Conservation (phyloP, 148 eudicot species). For the Rhododendron mucronatum region DNA sequence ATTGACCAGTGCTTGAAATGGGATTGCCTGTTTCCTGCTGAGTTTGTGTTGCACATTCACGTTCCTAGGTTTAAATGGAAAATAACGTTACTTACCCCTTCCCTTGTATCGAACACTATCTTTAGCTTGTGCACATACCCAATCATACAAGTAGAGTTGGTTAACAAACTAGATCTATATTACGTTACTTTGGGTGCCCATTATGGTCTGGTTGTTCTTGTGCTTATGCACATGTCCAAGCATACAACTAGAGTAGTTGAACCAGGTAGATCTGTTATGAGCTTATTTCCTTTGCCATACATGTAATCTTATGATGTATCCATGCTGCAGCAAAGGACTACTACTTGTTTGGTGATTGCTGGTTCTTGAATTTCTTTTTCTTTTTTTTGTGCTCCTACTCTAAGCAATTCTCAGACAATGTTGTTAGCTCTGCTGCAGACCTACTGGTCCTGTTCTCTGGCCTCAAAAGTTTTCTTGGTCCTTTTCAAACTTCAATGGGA, state of each 20-base stretch:
- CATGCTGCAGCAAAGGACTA: not conserved
- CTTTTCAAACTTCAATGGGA: not conserved
- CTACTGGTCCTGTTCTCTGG: not conserved
- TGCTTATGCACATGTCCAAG: not conserved
- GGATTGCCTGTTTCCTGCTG: not conserved
- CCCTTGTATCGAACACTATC: not conserved
- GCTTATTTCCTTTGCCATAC: not conserved
- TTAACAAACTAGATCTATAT: not conserved
- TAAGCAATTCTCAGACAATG: not conserved
- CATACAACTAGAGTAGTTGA: not conserved
- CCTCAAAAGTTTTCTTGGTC: not conserved
- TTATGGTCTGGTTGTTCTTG: not conserved
- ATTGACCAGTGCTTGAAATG: not conserved
- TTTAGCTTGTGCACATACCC: not conserved
- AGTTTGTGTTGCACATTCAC: not conserved
- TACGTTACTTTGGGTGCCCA: not conserved
- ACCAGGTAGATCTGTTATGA: not conserved
- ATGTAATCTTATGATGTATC: not conserved
- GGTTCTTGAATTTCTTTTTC: not conserved
- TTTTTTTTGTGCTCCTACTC: not conserved
- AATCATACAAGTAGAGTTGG: not conserved
- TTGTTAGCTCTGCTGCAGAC: not conserved
- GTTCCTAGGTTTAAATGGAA: not conserved
- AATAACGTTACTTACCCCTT: not conserved
- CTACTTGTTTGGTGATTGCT: not conserved